phyloP scores from a whole-genome alignment of 192 early-diverging fungal species.

The Gaertneriomyces sp. region DNA sequence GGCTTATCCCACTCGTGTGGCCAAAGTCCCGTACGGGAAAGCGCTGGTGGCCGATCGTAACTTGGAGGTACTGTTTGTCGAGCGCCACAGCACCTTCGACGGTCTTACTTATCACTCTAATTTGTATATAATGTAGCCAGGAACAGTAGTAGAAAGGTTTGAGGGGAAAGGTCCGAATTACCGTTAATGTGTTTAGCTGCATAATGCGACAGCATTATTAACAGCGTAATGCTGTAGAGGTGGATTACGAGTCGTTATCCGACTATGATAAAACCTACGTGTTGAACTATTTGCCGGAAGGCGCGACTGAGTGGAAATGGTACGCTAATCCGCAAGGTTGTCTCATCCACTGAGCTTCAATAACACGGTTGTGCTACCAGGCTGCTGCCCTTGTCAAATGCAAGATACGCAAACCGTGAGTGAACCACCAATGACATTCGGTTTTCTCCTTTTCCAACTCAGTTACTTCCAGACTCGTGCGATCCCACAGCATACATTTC shows the following conservation, averaged over 20 bases:
- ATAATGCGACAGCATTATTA: background rate
- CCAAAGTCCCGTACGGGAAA: constrained; percentile 24
- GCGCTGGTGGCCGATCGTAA: constrained; percentile 28
- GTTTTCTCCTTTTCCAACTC: background rate
- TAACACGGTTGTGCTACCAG: constrained; percentile 7
- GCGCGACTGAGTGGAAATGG: constrained; percentile 38
- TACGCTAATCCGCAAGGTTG: background rate
- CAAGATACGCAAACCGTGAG: constrained; percentile 36
- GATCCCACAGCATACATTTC: constrained; percentile 33
- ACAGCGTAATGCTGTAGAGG: constrained; percentile 8
- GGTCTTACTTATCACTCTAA: background rate
- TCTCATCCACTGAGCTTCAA: background rate
- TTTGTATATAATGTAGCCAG: constrained; percentile 16
- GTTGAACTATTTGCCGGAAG: constrained; percentile 28
- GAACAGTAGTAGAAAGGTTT: constrained; percentile 39
- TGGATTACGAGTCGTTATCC: constrained; percentile 31
- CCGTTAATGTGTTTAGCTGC: background rate
- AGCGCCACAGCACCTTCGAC: background rate
- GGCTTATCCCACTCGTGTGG: constrained; percentile 20
- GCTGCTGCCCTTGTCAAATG: constrained; percentile 34
- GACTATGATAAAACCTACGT: constrained; percentile 40
- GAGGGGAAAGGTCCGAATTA: constrained; percentile 25
- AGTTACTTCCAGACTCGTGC: constrained; percentile 33
- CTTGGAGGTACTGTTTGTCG: constrained; percentile 14
- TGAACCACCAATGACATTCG: background rate